Base-by-base conservation (phyloP, 2,329 filamentous ascomycete genomes). In the Tetracladium maxilliforme region DNA sequence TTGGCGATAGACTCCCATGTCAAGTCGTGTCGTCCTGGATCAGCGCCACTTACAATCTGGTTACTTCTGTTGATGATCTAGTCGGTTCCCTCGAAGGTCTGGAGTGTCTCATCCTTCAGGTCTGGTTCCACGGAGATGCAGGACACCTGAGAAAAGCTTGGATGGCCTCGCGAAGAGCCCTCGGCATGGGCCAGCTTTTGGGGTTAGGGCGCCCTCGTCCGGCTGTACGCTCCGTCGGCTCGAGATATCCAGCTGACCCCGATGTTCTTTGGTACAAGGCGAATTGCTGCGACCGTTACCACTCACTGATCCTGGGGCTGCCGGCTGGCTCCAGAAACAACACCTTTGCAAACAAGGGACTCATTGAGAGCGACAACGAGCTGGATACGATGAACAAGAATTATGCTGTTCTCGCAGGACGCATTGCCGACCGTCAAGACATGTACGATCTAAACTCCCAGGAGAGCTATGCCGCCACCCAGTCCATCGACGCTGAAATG, bases 61-160 rank as follows among this genome's bases (percentile, higher is more conserved):
- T 70, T 2, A 59, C 56, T 0, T 47, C 45, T 10, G 53, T 64
- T 14, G 56, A 65, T 25, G 52, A 56, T 3, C 37, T 69, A 1
- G 35, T 58, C 0, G 44, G 41, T 14, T 61, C 54, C 4, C 37
- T 60, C 2, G 64, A 70, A 37, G 64, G 59, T 1, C 37, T 67
- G 6, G 57, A 65, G 30, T 59, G 58, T 25, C 43, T 68, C n/a
- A 47, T 64, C 33, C 43, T 66, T 0, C 54, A 64, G 31, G 48
- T 47, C 9, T 43, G 61, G 13, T 61, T 54, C 33, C 44, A 56
- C 6, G 54, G 52, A 15, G 63, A 64, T 15, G 39, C 41, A 0
- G 64, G 64, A 2, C 51, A 57, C 15, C 42, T 64, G 4, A 56
- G 64, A 13, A 60, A 61, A 22, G 49, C 58, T 0, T 66, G 58